phyloP scores from a whole-genome alignment of 2,329 filamentous ascomycete genomes.

The Penicillium sp. region DNA sequence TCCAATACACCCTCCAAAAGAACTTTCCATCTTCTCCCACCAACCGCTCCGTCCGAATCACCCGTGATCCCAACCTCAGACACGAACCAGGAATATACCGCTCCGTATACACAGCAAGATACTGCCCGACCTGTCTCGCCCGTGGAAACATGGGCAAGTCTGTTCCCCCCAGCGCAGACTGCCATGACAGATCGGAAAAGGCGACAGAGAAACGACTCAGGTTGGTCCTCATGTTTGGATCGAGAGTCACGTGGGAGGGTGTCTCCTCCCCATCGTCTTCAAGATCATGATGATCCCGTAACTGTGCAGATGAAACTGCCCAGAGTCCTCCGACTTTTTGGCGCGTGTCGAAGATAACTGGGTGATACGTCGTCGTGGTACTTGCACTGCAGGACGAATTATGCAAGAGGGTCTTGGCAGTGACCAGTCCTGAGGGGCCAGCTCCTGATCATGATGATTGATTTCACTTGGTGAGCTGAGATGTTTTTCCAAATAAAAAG shows the following conservation, averaged over 20 bases:
- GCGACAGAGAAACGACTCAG: constrained; percentile 68
- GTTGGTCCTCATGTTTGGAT: constrained; percentile 56
- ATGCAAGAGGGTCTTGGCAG: constrained; percentile 66
- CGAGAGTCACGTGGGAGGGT: constrained; percentile 38
- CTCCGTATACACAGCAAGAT: constrained; percentile 60
- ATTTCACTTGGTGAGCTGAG: no score
- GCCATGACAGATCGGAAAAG: constrained; percentile 62
- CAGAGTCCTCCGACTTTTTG: constrained; percentile 70
- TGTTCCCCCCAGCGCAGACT: constrained; percentile 34
- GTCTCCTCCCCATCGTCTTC: no score
- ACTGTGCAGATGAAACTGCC: constrained; percentile 40
- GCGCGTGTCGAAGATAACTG: constrained; percentile 65
- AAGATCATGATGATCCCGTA: no score
- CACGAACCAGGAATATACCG: constrained; percentile 49
- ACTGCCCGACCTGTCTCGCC: constrained; percentile 70
- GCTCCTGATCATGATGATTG: constrained; percentile 46
- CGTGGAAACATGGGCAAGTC: constrained; percentile 61
- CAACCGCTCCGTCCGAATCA: constrained; percentile 26
- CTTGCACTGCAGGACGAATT: constrained; percentile 37
- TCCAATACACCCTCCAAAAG: constrained; percentile 38
- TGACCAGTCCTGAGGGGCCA: constrained; percentile 62
- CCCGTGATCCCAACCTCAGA: constrained; percentile 46
- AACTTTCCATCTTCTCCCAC: constrained; percentile 16
- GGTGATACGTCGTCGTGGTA: constrained; percentile 49
- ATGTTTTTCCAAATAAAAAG: no score